A percentile compares a stretch with the other conserved stretches of the same genome.
Conservation (phyloP, 805 yeast species). For the Kodamaea lidongshanica region DNA sequence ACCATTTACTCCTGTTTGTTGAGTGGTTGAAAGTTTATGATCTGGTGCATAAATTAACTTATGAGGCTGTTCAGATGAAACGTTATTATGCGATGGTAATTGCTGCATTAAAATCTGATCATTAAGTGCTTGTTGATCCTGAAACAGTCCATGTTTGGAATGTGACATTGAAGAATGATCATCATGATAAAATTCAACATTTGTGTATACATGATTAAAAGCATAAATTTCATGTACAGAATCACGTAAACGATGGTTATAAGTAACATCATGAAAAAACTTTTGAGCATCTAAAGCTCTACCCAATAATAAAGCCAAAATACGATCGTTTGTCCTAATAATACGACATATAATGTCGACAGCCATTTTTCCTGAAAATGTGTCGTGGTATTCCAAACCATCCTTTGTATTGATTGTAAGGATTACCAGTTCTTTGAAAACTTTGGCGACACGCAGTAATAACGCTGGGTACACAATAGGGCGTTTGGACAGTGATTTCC, state of each 20-base stretch:
- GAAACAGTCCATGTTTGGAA: slow-evolving; percentile 28
- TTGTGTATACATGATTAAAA: slow-evolving; percentile 54
- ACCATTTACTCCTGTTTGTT: slow-evolving; percentile 60
- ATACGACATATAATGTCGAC: slow-evolving; percentile 85
- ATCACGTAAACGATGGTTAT: slow-evolving; percentile 88
- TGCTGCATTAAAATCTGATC: slow-evolving; percentile 16
- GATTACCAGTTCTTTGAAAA: slow-evolving; percentile 63
- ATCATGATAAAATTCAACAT: slow-evolving; percentile 37
- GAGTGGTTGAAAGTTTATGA: slow-evolving; percentile 13
- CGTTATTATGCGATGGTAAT: slow-evolving; percentile 16
- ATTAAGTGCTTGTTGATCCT: slow-evolving; percentile 14
- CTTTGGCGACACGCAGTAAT: slow-evolving; percentile 75
- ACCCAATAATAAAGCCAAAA: slow-evolving; percentile 81
- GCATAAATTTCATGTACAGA: slow-evolving; percentile 83
- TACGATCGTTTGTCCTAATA: slow-evolving; percentile 84
- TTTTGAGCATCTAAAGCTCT: slow-evolving; percentile 91
- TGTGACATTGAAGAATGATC: slow-evolving; percentile 19
- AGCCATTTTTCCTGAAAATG: slow-evolving; percentile 91
- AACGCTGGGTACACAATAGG: slow-evolving; percentile 88
- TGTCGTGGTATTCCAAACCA: slow-evolving; percentile 85
- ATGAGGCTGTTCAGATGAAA: slow-evolving; percentile 12
- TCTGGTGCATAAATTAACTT: slow-evolving; percentile 5
- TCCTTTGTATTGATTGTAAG: slow-evolving; percentile 79
- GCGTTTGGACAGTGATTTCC: slow-evolving; percentile 39
- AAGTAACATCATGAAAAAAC: slow-evolving; percentile 90